Percentiles rank a stretch among this genome's conserved stretches.
These are phyloP conservation scores for Dioszegia crocea DNA, from an alignment of 768 basidiomycete species.

Conservation along the genomic window DNA sequence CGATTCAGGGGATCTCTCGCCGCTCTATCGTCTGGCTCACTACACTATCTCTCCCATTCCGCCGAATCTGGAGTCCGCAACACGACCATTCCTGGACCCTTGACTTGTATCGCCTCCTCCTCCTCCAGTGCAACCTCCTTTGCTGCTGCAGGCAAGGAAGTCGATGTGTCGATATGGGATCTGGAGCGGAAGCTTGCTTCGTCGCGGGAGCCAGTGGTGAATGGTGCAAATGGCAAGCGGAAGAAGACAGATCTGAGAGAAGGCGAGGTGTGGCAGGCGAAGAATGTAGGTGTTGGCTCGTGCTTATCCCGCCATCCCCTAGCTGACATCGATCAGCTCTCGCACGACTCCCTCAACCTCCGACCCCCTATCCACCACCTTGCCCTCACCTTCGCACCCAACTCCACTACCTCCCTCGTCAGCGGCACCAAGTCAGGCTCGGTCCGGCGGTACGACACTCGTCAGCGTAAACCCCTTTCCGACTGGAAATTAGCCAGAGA, in stretches of 20 bases:
- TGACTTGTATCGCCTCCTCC: conserved; percentile 24
- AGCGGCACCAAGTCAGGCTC: conserved; percentile 46
- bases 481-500: conserved; percentile 48
- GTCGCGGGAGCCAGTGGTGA: conserved; percentile 11
- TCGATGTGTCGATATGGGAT: conserved; percentile 46
- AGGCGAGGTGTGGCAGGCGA: conserved; percentile 48
- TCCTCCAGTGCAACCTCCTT: conserved; percentile 19
- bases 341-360: conserved; percentile 39
- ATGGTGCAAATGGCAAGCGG: conserved; percentile 24
- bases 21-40: conserved; percentile 25
- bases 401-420: conserved; percentile 24
- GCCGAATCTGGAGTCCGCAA: background rate
- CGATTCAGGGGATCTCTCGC: conserved; percentile 27
- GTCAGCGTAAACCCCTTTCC: conserved; percentile 41
- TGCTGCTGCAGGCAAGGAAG: conserved; percentile 46
- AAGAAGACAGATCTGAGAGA: conserved; percentile 38
- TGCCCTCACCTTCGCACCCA: conserved; percentile 29
- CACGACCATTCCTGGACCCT: conserved; percentile 19
- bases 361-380: conserved; percentile 46
- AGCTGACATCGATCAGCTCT: conserved; percentile 20
- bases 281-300: conserved; percentile 35
- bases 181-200: conserved; percentile 39
- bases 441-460: conserved; percentile 44
- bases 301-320: background rate
- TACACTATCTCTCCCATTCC: conserved; percentile 8